A percentile compares a stretch with the other conserved stretches of the same genome.
phyloP scores from a whole-genome alignment of 768 basidiomycete genomes.

The Serendipita sp. region DNA sequence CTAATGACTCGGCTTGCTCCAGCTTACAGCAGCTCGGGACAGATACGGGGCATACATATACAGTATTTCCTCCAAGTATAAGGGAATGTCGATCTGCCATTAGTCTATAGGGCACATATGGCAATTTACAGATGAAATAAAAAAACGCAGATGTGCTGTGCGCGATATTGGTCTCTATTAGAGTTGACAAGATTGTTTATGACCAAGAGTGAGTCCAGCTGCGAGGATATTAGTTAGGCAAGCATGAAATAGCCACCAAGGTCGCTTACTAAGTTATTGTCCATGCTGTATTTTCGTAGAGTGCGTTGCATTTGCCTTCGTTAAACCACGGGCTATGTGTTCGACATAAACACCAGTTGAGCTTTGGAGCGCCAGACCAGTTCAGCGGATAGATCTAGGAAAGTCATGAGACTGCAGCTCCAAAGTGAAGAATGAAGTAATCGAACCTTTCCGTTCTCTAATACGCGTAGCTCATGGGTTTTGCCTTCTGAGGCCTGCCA shows the following conservation, averaged over 20 bases:
- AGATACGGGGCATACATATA: slow-evolving; percentile 72
- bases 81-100: background rate
- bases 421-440: background rate
- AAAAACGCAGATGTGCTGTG: no score
- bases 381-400: background rate
- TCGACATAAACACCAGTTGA: slow-evolving; percentile 2
- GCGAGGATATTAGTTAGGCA: background rate
- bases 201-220: slow-evolving; percentile 4
- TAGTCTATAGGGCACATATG: background rate
- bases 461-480: background rate
- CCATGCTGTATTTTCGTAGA: background rate
- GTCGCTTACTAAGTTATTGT: background rate
- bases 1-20: slow-evolving; percentile 64
- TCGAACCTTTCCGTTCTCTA: slow-evolving; percentile 1
- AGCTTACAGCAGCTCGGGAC: slow-evolving; percentile 59
- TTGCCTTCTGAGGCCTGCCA: background rate
- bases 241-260: background rate
- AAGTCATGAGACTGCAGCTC: background rate
- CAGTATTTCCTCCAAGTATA: background rate
- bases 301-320: background rate
- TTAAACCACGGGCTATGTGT: background rate
- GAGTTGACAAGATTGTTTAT: background rate
- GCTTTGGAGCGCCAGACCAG: background rate
- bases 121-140: no score
- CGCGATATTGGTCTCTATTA: no score